phyloP scores from a whole-genome alignment of 805 yeast species.

The Candida suzukii region DNA sequence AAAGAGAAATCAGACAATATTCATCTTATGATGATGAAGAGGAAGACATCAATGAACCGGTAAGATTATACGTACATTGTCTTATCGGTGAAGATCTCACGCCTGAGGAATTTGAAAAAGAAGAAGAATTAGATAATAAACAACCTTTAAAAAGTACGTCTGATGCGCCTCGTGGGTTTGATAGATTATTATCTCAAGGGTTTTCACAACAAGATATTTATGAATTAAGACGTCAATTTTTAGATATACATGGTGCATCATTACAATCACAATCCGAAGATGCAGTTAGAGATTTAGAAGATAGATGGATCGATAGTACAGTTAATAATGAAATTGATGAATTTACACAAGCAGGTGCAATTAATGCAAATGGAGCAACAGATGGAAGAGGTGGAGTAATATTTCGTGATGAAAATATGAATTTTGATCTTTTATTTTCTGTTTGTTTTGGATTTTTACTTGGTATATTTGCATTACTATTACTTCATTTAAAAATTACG shows the following conservation, averaged over 20 bases:
- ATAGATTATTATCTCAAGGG: constrained; percentile 75
- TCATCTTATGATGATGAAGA: constrained; percentile 13
- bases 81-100: constrained; percentile 63
- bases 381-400: background rate
- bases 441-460: constrained; percentile 66
- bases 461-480: constrained; percentile 64
- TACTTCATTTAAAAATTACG: constrained; percentile 51
- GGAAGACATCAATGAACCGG: constrained; percentile 10
- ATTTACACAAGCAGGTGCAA: constrained; percentile 21
- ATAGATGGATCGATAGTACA: constrained; percentile 81
- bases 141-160: constrained; percentile 45
- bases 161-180: constrained; percentile 80
- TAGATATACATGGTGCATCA: constrained; percentile 52
- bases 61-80: constrained; percentile 65
- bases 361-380: background rate
- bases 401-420: constrained; percentile 25
- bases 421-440: constrained; percentile 65
- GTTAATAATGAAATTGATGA: constrained; percentile 46
- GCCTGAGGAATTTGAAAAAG: constrained; percentile 48
- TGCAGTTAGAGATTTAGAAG: constrained; percentile 65
- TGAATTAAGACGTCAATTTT: constrained; percentile 68
- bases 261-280: constrained; percentile 28
- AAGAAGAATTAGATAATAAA: constrained; percentile 46
- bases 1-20: constrained; percentile 36
- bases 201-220: constrained; percentile 72